A percentile compares a stretch with the other conserved stretches of the same genome.
Evolutionary conservation across 768 basidiomycete genomes (phyloP).

Genomic region (Mycena olivaceomarginata): DNA sequence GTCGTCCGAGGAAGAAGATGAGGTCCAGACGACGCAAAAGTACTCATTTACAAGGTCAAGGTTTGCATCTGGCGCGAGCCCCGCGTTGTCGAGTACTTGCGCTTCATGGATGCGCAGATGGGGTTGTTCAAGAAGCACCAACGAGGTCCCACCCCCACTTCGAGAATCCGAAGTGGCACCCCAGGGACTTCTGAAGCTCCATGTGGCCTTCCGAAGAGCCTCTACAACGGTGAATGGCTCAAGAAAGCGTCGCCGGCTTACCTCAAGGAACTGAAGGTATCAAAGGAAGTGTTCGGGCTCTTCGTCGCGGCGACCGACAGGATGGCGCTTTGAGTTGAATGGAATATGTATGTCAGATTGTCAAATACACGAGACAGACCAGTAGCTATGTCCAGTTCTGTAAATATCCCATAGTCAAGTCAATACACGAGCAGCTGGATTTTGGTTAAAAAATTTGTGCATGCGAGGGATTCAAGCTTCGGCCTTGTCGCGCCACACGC

Average conservation of each 20-base stretch:
- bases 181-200: constrained; percentile 25
- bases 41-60: no score
- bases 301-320: constrained; percentile 36
- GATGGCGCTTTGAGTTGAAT: constrained; percentile 31
- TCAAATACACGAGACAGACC: constrained; percentile 7
- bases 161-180: constrained; percentile 17
- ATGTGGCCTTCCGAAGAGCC: constrained; percentile 39
- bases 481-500: no score
- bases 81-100: constrained; percentile 13
- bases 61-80: no score
- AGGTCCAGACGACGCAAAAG: no score
- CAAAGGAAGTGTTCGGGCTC: constrained; percentile 38
- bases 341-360: neutral
- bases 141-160: constrained; percentile 15
- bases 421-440: no score
- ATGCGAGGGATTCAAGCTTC: no score
- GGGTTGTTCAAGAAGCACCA: constrained; percentile 24
- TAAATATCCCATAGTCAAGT: no score
- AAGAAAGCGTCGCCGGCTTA: constrained; percentile 24
- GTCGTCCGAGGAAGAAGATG: no score
- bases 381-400: no score
- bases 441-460: no score
- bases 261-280: constrained; percentile 34
- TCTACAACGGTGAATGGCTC: constrained; percentile 41
- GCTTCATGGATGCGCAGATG: constrained; percentile 39